These are phyloP conservation scores for Solanum stenotomum DNA, from an alignment of 257 asterid species.

Conservation along the genomic window DNA sequence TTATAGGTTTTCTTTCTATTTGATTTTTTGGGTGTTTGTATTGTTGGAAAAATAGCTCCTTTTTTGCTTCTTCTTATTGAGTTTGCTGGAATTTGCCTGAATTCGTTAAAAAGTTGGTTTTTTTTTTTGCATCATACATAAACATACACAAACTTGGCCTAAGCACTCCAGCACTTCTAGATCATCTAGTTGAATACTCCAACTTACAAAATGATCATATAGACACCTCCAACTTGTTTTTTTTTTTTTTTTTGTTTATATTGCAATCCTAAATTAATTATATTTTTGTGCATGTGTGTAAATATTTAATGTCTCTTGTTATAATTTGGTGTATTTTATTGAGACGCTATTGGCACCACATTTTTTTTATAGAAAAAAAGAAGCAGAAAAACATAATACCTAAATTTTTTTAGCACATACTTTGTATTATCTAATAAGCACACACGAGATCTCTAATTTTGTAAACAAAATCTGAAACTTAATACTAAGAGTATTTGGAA, in stretches of 20 bases:
- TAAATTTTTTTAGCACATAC: too few species aligned
- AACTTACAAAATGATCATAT: neutral
- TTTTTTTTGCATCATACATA: neutral
- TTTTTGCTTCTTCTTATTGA: neutral
- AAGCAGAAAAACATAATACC: too few species aligned
- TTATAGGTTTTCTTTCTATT: neutral
- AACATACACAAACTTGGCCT: too few species aligned
- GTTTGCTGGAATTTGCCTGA: neutral
- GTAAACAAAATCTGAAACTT: too few species aligned
- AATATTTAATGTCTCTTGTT: neutral
- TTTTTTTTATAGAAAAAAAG: too few species aligned
- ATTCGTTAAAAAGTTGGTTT: neutral
- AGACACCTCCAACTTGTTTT: neutral
- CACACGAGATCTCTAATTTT: too few species aligned
- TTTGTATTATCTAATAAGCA: too few species aligned
- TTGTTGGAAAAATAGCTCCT: neutral
- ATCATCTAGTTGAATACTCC: neutral
- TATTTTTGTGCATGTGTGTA: too few species aligned
- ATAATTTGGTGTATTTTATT: neutral
- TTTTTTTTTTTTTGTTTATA: too few species aligned
- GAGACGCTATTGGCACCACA: neutral
- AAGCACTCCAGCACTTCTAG: too few species aligned
- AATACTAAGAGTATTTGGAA: too few species aligned
- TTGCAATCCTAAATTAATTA: too few species aligned
- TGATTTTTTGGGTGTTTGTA: neutral